Conservation (phyloP, 805 yeast genomes). For the Komagataella ulmi region DNA sequence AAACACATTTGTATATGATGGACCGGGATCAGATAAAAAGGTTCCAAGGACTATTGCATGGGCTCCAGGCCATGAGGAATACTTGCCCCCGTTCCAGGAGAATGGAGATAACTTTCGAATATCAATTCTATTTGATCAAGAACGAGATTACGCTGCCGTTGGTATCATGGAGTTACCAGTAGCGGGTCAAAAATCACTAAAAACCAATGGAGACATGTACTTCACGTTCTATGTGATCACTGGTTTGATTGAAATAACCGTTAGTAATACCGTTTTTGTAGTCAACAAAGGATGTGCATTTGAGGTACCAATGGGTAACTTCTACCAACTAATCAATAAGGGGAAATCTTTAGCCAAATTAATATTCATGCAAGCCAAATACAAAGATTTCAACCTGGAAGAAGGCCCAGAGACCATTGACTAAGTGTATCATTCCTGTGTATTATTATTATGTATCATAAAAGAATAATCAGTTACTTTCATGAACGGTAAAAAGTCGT, state of each 20-base stretch:
- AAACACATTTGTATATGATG: constrained; percentile 33
- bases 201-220: constrained; percentile 50
- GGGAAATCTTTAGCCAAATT: constrained; percentile 45
- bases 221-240: constrained; percentile 63
- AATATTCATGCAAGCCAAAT: constrained; percentile 63
- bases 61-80: constrained; percentile 43
- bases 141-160: constrained; percentile 53
- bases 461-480: neutral
- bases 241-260: constrained; percentile 57
- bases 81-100: constrained; percentile 23
- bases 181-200: constrained; percentile 45
- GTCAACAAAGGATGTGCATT: constrained; percentile 66
- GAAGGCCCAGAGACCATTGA: constrained; percentile 3
- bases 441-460: neutral
- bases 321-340: constrained; percentile 53
- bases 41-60: constrained; percentile 42
- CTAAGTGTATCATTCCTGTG: neutral
- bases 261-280: constrained; percentile 44
- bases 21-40: constrained; percentile 32
- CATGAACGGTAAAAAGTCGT: neutral
- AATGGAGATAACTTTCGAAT: constrained; percentile 43
- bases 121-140: constrained; percentile 50
- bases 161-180: constrained; percentile 60
- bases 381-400: constrained; percentile 18
- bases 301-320: constrained; percentile 68